Conservation (phyloP, 306 rosid species). For the Corylus heterophylla region DNA sequence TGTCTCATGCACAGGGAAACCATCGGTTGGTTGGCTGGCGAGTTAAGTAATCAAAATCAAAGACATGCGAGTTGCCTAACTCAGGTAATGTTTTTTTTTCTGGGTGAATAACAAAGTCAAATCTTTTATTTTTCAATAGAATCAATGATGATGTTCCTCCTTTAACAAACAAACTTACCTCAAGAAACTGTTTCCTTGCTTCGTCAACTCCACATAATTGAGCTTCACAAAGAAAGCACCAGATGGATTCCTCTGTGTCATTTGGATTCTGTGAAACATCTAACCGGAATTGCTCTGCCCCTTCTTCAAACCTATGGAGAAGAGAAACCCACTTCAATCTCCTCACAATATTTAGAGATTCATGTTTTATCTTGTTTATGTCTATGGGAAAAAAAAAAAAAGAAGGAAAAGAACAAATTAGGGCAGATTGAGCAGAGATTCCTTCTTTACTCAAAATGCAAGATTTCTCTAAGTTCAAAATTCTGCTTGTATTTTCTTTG, state of each 20-base stretch:
- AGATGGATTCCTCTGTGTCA: constrained; percentile 92
- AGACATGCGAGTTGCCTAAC: neutral
- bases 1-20: neutral
- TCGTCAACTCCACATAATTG: constrained; percentile 73
- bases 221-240: constrained; percentile 96
- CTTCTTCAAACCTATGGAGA: constrained; percentile 70
- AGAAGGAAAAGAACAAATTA: neutral
- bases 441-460: neutral
- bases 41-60: neutral
- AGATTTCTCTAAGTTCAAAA: neutral
- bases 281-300: constrained; percentile 89
- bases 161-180: constrained; percentile 42
- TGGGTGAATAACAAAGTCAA: neutral
- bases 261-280: constrained; percentile 95
- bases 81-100: neutral
- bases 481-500: neutral
- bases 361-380: neutral
- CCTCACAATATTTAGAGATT: neutral
- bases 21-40: neutral
- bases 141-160: neutral
- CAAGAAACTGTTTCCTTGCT: constrained; percentile 77
- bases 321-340: constrained; percentile 21
- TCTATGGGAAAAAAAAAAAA: neutral
- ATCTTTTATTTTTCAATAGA: neutral
- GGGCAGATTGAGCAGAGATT: neutral